phyloP scores from a whole-genome alignment of 305 asterid genomes.

The Solanum hybrid region DNA sequence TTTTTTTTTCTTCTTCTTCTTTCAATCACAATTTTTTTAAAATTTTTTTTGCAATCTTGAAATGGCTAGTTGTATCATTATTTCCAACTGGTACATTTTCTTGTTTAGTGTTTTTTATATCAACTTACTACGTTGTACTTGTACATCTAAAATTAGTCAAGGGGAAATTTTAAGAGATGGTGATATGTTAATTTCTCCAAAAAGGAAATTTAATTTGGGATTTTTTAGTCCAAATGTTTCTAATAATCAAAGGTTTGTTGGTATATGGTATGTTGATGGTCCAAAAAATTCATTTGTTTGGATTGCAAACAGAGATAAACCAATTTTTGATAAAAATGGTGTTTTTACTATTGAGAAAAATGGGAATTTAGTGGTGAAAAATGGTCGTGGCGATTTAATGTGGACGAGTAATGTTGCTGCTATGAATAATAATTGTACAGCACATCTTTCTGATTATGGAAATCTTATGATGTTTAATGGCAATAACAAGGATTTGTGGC shows the following conservation, averaged over 20 bases:
- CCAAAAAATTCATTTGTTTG: slow-evolving; percentile 39
- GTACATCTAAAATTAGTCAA: slow-evolving; percentile 20
- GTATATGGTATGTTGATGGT: slow-evolving; percentile 49
- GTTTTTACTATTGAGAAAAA: slow-evolving; percentile 18
- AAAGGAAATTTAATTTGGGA: slow-evolving; percentile 43
- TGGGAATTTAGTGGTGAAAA: slow-evolving; percentile 35
- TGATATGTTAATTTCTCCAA: slow-evolving; percentile 32
- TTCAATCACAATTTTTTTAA: neutral
- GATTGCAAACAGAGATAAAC: slow-evolving; percentile 66
- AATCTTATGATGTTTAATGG: slow-evolving; percentile 21
- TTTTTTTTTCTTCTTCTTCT: neutral
- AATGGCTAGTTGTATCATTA: neutral
- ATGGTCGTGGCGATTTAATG: slow-evolving; percentile 13
- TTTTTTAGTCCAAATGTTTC: slow-evolving; percentile 57
- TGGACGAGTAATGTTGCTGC: slow-evolving; percentile 37
- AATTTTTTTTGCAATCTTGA: neutral
- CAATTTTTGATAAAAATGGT: slow-evolving; percentile 35
- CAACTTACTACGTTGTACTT: slow-evolving; percentile 3
- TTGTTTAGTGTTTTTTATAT: neutral
- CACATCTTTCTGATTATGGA: slow-evolving; percentile 38
- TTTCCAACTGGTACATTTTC: neutral
- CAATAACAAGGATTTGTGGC: slow-evolving; percentile 19
- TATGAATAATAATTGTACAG: slow-evolving; percentile 18
- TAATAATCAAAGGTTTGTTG: slow-evolving; percentile 42
- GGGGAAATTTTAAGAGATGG: slow-evolving; percentile 41